Conservation (phyloP, 2,329 filamentous ascomycete genomes). For the Arthrobotrys sinensis region DNA sequence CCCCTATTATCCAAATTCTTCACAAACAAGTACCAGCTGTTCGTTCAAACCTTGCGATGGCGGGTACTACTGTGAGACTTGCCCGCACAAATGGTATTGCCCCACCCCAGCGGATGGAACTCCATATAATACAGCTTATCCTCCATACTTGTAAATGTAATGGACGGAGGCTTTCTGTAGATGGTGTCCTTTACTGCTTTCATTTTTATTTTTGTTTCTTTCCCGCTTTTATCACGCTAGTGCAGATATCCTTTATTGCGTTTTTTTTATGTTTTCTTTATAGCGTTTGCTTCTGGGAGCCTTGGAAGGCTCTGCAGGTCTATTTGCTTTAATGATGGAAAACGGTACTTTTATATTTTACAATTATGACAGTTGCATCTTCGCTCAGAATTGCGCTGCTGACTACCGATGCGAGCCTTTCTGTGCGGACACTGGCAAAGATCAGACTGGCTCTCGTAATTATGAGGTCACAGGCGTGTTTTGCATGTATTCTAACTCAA, state of each 20-base stretch:
- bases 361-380: neutral
- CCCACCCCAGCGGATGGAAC: conserved; percentile 29
- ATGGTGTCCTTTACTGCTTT: neutral
- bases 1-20: conserved; percentile 22
- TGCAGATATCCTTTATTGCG: conserved; percentile 10
- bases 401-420: neutral
- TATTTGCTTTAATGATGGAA: conserved; percentile 33
- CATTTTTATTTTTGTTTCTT: conserved; percentile 10
- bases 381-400: neutral
- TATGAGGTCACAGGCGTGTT: neutral
- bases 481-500: neutral
- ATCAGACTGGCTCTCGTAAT: neutral
- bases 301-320: conserved; percentile 14
- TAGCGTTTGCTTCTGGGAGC: conserved; percentile 11
- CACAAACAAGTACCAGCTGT: conserved; percentile 33
- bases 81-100: conserved; percentile 58
- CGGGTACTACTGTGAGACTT: conserved; percentile 54
- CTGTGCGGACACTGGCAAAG: neutral
- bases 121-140: conserved; percentile 23
- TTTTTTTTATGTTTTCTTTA: conserved; percentile 25
- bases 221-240: neutral
- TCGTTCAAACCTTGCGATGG: conserved; percentile 53
- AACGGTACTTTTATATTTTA: conserved; percentile 24
- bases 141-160: conserved; percentile 1
- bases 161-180: neutral